A percentile compares a stretch with the other conserved stretches of the same genome.
Conservation (phyloP, 2,329 filamentous ascomycete genomes). For the Alternaria postmessia region DNA sequence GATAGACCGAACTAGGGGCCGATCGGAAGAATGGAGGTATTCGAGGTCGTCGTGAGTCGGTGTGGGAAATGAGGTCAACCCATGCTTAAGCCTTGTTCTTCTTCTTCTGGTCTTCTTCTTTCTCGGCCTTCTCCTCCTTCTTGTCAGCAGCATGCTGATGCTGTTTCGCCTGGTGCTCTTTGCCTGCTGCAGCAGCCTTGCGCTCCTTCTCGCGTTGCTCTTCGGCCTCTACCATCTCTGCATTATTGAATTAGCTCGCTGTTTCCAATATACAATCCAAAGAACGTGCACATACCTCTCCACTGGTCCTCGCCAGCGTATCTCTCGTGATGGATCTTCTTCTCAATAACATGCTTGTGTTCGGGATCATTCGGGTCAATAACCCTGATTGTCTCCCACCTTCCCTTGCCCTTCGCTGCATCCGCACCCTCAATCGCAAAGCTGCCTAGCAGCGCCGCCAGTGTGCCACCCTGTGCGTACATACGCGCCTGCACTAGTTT, state of each 20-base stretch:
- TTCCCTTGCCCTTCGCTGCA: conserved; percentile 75
- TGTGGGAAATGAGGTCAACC: not conserved
- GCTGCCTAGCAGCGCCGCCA: conserved; percentile 82
- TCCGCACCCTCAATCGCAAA: conserved; percentile 85
- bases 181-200: conserved; percentile 38
- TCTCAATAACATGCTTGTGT: conserved; percentile 85
- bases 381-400: conserved; percentile 86
- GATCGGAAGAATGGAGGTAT: not conserved
- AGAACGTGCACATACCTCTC: conserved; percentile 71
- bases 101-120: conserved; percentile 34
- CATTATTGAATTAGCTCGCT: conserved; percentile 25
- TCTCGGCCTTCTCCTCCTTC: conserved; percentile 29
- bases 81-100: conserved; percentile 21
- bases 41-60: not conserved
- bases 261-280: not conserved
- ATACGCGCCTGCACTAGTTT: conserved; percentile 95
- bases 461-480: conserved; percentile 88
- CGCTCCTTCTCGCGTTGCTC: conserved; percentile 68
- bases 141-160: conserved; percentile 31
- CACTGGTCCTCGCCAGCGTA: conserved; percentile 92
- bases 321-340: conserved; percentile 84
- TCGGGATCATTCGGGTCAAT: conserved; percentile 82
- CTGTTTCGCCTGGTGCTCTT: conserved; percentile 27
- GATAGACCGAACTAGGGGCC: not conserved
- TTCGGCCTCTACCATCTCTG: conserved; percentile 84